phyloP scores from a whole-genome alignment of 192 early-diverging fungal species.

The Entomortierella parvispora region DNA sequence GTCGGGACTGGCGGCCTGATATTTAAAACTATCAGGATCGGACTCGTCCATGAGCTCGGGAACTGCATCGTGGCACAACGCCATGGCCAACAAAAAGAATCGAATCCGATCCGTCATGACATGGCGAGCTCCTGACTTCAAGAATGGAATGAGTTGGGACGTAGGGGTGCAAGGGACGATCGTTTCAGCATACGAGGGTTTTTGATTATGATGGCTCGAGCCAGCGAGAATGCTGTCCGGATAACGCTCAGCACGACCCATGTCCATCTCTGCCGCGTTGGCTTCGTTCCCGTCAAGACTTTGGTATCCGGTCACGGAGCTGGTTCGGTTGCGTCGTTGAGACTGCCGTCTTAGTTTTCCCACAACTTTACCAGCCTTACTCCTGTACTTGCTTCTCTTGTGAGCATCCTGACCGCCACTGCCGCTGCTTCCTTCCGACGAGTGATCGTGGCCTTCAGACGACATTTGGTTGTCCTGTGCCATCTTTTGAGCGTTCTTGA shows the following conservation, averaged over 20 bases:
- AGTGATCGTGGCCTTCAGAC: conserved; percentile 1
- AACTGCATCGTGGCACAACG: conserved; percentile 84
- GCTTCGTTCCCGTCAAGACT: conserved; percentile 27
- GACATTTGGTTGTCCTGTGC: conserved; percentile 18
- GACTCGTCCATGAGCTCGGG: conserved; percentile 74
- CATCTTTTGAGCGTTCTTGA: conserved; percentile 15
- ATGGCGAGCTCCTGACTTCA: conserved; percentile 44
- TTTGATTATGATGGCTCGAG: conserved; percentile 27
- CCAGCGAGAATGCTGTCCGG: conserved; percentile 32
- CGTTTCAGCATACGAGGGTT: conserved; percentile 31
- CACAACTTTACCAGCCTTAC: conserved; percentile 43
- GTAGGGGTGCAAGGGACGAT: conserved; percentile 49
- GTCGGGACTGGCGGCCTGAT: conserved; percentile 86
- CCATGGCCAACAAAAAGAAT: conserved; percentile 80
- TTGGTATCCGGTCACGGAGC: conserved; percentile 32
- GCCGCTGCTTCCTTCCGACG: neutral
- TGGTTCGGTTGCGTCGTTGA: conserved; percentile 16
- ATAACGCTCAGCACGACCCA: conserved; percentile 6
- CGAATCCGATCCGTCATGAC: conserved; percentile 58
- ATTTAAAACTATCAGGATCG: conserved; percentile 68
- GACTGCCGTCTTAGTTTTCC: conserved; percentile 25
- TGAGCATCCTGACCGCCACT: conserved; percentile 2
- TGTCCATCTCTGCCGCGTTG: conserved; percentile 15
- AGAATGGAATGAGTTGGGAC: conserved; percentile 44
- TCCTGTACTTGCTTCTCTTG: conserved; percentile 27